Base-by-base conservation (phyloP, 1,284 basidiomycete genomes). In the Naganishia cerealis region DNA sequence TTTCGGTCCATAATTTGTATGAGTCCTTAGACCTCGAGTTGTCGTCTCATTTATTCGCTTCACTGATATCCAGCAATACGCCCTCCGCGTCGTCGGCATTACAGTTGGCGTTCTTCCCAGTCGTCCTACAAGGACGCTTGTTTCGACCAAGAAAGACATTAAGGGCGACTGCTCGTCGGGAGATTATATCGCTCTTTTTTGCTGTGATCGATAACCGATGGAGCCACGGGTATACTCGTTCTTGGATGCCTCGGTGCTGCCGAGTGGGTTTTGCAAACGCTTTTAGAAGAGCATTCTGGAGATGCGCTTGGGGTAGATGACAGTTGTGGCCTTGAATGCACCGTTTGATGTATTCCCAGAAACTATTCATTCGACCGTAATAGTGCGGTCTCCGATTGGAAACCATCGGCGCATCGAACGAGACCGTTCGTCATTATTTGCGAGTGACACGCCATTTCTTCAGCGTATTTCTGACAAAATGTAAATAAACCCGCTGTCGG, bases 341-440 rank as follows among this genome's bases (percentile, higher is more conserved):
- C 9, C 46, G 6, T 50, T 50, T 50, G 46, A 50, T 50, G 24
- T 50, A 10, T 3, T 24, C 21, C n/a, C 46, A 24, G 24, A 21
- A 8, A 24, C n/a, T 24, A 24, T 50, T 50, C n/a, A 24, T 50
- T 50, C n/a, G 29, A 33, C 29, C 29, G 29, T 33, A 6, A 33
- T 33, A 50, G 24, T 50, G 21, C 46, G n/a, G 46, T n/a, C 21
- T 50, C 7, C 16, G 7, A 18, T 46, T 15, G 43, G 43, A 46
- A 46, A 50, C 46, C 21, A 50, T 50, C 46, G 46, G 21, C n/a
- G 24, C 46, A 50, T 50, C 46, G 46, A 50, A 50, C 46, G 46
- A 50, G 46, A 24, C 46, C 46, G 16, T 50, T 50, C 46, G 46
- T 50, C 46, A 50, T 50, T 50, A 21, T 24, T 50, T 50, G n/a